Evolutionary conservation across 73 alveolate species (phyloP), one percentile per base, ranked within the genome.

Genomic region (Blepharisma japonicum): DNA sequence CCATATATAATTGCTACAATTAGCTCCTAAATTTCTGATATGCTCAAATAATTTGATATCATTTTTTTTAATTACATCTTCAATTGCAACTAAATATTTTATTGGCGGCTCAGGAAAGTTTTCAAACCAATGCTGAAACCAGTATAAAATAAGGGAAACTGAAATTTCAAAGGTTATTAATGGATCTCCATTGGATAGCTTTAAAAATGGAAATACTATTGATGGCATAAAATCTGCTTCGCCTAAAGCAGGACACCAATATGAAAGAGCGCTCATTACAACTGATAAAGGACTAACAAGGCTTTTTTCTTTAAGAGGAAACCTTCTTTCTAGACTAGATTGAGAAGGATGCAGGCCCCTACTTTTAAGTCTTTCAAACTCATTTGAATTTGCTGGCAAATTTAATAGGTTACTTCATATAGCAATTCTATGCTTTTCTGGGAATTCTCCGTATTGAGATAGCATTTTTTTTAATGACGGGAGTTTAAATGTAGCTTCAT

Each of bases 201-300:
- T 70, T 25, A 70, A 7, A 53, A 88, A 85, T 8, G 95, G 95
- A 49, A 76, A 85, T 6, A 81, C 90, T 9, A 88, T 23, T 6
- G 80, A 46, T 2, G 95, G 95, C 48, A 88, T 46, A 53, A 45
- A 85, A 7, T 85, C 83, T 8, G 86, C 80, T 39, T 85, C 89
- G 23, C 71, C 71, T 53, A 88, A 55, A 45, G 84, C 46, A 4
- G 89, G 90, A 18, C 84, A 79, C 95, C 95, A 88, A 55, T 79
- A 71, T 2, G 90, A 83, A 8, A 85, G 76, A 5, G 89, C 90
- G 27, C 88, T 76, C 6, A 78, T 23, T 6, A 47, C 66, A 71
- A 85, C 48, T 14, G 77, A 80, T 6, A 87, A 55, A 48, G 72
- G 77, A 45, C 56, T 79, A 71, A 71, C 71, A 6, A 71, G 42